Base-by-base conservation (phyloP, 176 grass and related monocot species). In the Eleusine indica region DNA sequence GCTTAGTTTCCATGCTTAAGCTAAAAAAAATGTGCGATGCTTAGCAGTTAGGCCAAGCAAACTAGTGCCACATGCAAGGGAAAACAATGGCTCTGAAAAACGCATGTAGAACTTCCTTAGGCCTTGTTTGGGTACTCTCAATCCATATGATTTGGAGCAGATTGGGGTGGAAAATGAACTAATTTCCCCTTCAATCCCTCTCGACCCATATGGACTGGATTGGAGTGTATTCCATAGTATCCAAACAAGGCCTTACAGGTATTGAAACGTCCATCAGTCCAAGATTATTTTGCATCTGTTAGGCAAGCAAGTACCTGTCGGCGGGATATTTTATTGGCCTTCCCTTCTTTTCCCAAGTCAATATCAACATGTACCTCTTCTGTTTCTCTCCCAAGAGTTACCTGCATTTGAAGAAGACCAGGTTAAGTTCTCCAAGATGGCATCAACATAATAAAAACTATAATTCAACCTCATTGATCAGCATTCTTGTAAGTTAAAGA, bases 311-410 rank as follows among this genome's bases (percentile, higher is more conserved):
- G 39, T 71, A 97, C 91, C 91, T 97, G 94, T 47, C 71, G 81
- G 14, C 87, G 88, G 25, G 94, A 97, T 83, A 93, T 90, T 86
- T 89, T 97, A 69, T 91, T 93, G 30, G 87, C 84, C 30, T 46
- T 88, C 9, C 94, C 91, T 91, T 97, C 94, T 86, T 90, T 91
- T 86, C 86, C 82, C 87, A 97, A 93, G 76, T 97, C 84, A 40
- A 93, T 93, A 73, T 97, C 91, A 78, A 97, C 94, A 75, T 97
- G 88, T 46, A 86, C 61, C 47, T 93, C 94, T 82, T 28, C 75
- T 62, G 91, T 91, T 73, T 86, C 79, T 88, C 94, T 93, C 86
- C 94, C 94, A 84, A 97, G 89, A 74, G 70, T 83, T 22, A 93
- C 89, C 94, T 97, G 78, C 52, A 86, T 85, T 57, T 53, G 22